Evolutionary conservation across 768 basidiomycete species (phyloP).

Genomic region (Mrakia hoshinonis): DNA sequence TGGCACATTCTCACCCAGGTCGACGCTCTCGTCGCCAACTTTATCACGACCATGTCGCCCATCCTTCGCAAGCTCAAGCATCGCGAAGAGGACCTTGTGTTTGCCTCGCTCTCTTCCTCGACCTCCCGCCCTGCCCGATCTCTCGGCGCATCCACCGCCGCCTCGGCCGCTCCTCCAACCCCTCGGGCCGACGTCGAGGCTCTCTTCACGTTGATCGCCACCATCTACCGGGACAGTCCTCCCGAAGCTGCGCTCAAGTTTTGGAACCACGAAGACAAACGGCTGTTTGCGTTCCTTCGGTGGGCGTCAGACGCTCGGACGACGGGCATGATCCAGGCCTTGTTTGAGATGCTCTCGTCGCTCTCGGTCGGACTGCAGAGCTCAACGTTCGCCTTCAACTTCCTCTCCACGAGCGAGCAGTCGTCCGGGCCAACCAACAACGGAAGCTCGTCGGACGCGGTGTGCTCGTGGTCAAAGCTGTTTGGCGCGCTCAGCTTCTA

Average conservation of each 20-base stretch:
- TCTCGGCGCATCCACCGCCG: background rate
- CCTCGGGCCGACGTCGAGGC: constrained; percentile 77
- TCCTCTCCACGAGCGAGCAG: constrained; percentile 52
- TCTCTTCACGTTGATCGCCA: constrained; percentile 71
- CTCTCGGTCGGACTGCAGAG: constrained; percentile 74
- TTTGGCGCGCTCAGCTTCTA: constrained; percentile 69
- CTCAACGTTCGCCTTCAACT: constrained; percentile 80
- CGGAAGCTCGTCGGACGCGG: constrained; percentile 40
- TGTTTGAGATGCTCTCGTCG: constrained; percentile 83
- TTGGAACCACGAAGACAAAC: constrained; percentile 58
- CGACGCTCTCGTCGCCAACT: constrained; percentile 60
- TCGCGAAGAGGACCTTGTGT: constrained; percentile 71
- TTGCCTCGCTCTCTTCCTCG: constrained; percentile 49
- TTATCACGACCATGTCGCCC: constrained; percentile 38
- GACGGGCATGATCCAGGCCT: constrained; percentile 60
- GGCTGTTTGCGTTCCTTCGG: constrained; percentile 67
- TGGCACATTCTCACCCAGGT: constrained; percentile 54
- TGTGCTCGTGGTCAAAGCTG: constrained; percentile 68
- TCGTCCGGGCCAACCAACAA: constrained; percentile 38
- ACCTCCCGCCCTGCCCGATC: constrained; percentile 51
- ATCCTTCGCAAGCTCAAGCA: constrained; percentile 57
- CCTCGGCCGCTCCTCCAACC: constrained; percentile 37
- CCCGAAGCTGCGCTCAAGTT: constrained; percentile 72
- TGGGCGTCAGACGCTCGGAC: constrained; percentile 79
- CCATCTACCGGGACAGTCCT: constrained; percentile 65